phyloP scores from a whole-genome alignment of 2,329 filamentous ascomycete genomes.

The Seiridium unicorne region DNA sequence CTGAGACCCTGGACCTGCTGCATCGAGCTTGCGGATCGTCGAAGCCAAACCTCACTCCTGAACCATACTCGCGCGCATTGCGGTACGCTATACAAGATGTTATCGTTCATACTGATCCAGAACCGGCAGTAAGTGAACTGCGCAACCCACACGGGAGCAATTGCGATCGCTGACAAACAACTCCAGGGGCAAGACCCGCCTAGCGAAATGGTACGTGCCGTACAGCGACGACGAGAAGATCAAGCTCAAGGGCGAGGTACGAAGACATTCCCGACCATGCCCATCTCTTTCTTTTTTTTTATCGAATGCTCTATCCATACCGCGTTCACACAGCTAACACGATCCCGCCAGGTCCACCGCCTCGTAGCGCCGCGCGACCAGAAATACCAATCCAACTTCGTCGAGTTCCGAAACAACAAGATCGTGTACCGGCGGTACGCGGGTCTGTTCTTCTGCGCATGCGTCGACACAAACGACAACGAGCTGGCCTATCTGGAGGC shows the following conservation, averaged over 20 bases:
- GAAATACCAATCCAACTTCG: constrained; percentile 99
- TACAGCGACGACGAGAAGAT: constrained; percentile 99
- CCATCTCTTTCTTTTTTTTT: not conserved
- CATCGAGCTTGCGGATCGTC: no score
- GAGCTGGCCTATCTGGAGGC: constrained; percentile 95
- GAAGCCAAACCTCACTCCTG: not conserved
- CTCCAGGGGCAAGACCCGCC: constrained; percentile 92
- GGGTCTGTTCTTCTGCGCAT: constrained; percentile 98
- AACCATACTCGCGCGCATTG: not conserved
- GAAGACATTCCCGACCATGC: constrained; percentile 13
- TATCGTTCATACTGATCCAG: constrained; percentile 42
- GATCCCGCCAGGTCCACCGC: constrained; percentile 71
- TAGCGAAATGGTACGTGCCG: constrained; percentile 98
- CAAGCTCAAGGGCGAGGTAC: constrained; percentile 94
- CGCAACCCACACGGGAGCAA: not conserved
- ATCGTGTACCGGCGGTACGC: constrained; percentile 97
- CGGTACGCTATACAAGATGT: constrained; percentile 24
- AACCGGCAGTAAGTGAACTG: constrained; percentile 35
- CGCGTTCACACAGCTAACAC: no score
- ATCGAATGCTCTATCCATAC: no score
- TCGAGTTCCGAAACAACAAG: constrained; percentile 93
- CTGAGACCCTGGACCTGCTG: no score
- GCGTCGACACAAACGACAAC: constrained; percentile 98
- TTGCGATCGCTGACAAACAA: not conserved
- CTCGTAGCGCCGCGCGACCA: constrained; percentile 97